These are phyloP conservation scores for Helminthosporium solani DNA, from an alignment of 2,329 filamentous ascomycete species.

Conservation along the genomic window DNA sequence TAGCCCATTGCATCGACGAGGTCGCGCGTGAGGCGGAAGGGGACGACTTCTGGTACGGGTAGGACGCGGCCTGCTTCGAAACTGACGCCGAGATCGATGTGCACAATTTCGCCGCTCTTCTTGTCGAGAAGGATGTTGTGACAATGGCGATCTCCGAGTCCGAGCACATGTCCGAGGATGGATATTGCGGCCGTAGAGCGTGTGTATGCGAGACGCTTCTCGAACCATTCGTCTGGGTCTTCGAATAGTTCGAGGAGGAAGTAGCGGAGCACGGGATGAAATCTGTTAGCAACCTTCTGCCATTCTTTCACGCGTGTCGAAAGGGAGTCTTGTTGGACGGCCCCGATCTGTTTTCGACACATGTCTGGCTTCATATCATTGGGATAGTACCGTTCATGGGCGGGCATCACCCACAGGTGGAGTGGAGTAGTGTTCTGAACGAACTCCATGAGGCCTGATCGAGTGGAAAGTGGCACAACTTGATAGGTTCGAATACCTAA, in stretches of 20 bases:
- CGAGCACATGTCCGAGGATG: conserved; percentile 89
- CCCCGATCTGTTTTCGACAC: conserved; percentile 77
- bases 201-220: conserved; percentile 83
- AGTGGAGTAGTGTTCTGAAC: conserved; percentile 90
- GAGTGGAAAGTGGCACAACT: conserved; percentile 82
- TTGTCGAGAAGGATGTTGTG: conserved; percentile 95
- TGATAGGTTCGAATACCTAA: conserved; percentile 96
- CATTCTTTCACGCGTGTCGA: conserved; percentile 74
- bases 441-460: conserved; percentile 93
- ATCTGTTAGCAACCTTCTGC: conserved; percentile 74
- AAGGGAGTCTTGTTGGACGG: conserved; percentile 67
- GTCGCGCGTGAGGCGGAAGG: conserved; percentile 90
- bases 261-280: conserved; percentile 91
- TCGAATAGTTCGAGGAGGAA: conserved; percentile 96
- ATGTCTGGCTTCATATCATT: conserved; percentile 73
- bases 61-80: conserved; percentile 97
- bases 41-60: conserved; percentile 91
- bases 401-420: conserved; percentile 88
- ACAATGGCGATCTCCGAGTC: conserved; percentile 89
- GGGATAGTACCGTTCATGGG: conserved; percentile 83
- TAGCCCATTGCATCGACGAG: conserved; percentile 97
- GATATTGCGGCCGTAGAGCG: conserved; percentile 92
- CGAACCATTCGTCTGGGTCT: conserved; percentile 96
- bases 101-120: conserved; percentile 87
- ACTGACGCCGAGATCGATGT: conserved; percentile 94